Percentiles rank a stretch among this genome's conserved stretches.
These are phyloP conservation scores for Gynostemma pentaphyllum DNA, from an alignment of 306 rosid genomes.

Conservation along the genomic window DNA sequence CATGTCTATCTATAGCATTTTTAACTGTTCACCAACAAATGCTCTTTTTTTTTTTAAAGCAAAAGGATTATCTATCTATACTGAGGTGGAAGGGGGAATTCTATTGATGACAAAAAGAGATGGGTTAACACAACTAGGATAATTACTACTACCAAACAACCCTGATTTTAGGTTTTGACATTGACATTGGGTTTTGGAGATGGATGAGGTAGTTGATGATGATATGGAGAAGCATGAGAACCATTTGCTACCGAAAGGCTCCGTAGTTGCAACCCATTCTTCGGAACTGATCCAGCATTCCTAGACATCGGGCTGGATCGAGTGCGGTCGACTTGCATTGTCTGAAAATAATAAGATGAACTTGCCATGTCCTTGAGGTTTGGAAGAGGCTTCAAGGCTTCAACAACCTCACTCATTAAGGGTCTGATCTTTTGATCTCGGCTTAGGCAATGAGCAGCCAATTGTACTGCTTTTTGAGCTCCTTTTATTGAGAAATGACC, in stretches of 20 bases:
- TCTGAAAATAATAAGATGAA: conserved; percentile 82
- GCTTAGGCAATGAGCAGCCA: conserved; percentile 84
- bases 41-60: conserved; percentile 17
- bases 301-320: conserved; percentile 59
- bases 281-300: conserved; percentile 46
- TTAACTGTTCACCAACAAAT: conserved; percentile 44
- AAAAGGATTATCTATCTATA: conserved; percentile 8
- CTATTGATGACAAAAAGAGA: conserved; percentile 16
- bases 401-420: conserved; percentile 85
- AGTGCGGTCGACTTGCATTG: conserved; percentile 60
- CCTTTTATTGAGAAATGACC: conserved; percentile 95
- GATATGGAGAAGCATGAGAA: conserved; percentile 79
- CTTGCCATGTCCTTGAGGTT: conserved; percentile 97
- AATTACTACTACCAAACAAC: conserved; percentile 22
- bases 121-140: conserved; percentile 15
- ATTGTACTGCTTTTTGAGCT: conserved; percentile 77
- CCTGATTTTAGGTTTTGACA: conserved; percentile 44
- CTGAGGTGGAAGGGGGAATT: conserved; percentile 5
- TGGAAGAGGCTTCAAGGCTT: conserved; percentile 79
- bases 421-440: conserved; percentile 92
- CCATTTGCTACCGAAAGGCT: conserved; percentile 71
- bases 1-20: conserved; percentile 38
- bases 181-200: conserved; percentile 89
- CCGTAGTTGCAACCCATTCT: conserved; percentile 67
- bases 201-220: conserved; percentile 62